A percentile compares a stretch with the other conserved stretches of the same genome.
Evolutionary conservation across 75 land plant genomes (phyloP).

Genomic region (Pseudotsuga menziesii): DNA sequence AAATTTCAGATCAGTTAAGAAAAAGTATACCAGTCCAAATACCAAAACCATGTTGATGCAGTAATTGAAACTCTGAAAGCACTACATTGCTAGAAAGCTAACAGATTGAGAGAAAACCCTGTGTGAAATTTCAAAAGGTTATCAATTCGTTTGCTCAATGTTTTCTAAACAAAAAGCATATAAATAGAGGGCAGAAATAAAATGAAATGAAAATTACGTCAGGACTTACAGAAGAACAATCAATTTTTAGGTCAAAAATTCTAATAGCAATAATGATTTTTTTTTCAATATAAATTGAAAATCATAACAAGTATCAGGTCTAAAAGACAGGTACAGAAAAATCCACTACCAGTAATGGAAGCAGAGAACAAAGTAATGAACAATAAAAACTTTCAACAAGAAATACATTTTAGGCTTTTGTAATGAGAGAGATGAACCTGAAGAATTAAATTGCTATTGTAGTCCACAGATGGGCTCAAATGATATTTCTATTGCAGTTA

Average conservation of each 20-base stretch:
- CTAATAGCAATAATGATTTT: not conserved
- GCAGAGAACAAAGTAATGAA: no score
- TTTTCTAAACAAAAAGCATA: not conserved
- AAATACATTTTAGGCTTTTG: no score
- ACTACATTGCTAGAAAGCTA: not conserved
- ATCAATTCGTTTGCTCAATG: not conserved
- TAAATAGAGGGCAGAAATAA: not conserved
- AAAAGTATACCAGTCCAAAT: not conserved
- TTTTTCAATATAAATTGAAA: not conserved
- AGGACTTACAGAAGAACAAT: not conserved
- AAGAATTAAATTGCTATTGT: no score
- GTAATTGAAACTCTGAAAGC: not conserved
- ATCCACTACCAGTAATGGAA: no score
- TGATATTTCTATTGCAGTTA: no score
- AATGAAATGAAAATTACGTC: not conserved
- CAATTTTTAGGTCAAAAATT: not conserved
- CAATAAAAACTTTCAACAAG: no score
- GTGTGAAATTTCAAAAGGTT: no score
- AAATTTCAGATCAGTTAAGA: not conserved
- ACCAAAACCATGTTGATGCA: not conserved
- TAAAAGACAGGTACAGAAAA: not conserved
- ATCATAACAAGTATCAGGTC: not conserved
- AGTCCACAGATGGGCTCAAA: no score
- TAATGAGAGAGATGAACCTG: no score
- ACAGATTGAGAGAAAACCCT: not conserved